A percentile compares a stretch with the other conserved stretches of the same genome.
These are phyloP conservation scores for Vaccinium myrtillus DNA, from an alignment of 148 eudicot species.

Conservation along the genomic window DNA sequence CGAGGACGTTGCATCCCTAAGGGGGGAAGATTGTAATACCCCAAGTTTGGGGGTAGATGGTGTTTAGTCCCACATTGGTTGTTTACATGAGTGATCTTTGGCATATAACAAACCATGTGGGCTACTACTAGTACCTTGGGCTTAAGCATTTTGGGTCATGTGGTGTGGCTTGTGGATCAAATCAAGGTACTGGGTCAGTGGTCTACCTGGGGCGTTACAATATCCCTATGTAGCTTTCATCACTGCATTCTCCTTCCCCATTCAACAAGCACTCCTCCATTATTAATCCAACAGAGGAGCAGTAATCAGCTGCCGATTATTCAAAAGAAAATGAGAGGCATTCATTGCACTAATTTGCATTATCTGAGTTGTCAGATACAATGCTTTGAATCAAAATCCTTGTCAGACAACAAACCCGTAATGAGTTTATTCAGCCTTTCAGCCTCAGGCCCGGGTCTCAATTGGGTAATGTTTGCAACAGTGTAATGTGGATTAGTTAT, in stretches of 20 bases:
- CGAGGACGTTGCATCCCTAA: no score
- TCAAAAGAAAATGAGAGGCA: not conserved
- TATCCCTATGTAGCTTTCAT: not conserved
- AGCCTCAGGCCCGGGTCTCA: slow-evolving; percentile 62
- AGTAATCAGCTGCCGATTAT: not conserved
- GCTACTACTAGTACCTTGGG: no score
- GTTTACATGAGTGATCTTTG: no score
- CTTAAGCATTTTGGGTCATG: no score
- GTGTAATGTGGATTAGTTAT: slow-evolving; percentile 14
- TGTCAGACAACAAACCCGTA: slow-evolving; percentile 41
- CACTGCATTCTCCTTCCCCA: not conserved
- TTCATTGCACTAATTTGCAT: not conserved
- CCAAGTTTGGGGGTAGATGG: no score
- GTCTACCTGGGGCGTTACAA: no score
- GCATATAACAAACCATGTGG: no score
- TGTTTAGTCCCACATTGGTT: no score
- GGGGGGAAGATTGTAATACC: no score
- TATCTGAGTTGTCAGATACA: slow-evolving; percentile 34
- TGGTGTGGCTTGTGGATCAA: no score
- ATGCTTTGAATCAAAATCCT: slow-evolving; percentile 50
- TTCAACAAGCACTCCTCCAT: not conserved
- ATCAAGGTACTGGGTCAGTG: no score
- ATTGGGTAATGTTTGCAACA: slow-evolving; percentile 33
- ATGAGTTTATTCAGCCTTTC: slow-evolving; percentile 50
- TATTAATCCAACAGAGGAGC: not conserved